Evolutionary conservation across 1,139 yeast genomes (phyloP).

Genomic region (Sugiyamaella paludigena): DNA sequence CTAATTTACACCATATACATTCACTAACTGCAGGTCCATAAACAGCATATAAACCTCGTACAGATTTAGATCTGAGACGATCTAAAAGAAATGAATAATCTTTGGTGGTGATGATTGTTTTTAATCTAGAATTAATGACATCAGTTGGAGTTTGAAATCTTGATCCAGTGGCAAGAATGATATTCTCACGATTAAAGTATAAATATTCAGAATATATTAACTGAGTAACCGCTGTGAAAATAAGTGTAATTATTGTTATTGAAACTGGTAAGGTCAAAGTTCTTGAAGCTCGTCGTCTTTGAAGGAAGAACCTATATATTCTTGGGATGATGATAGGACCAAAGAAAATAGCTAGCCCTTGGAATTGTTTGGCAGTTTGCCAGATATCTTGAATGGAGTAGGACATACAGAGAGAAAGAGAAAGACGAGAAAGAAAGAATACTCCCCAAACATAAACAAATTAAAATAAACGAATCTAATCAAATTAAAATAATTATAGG

Average conservation of each 20-base stretch:
- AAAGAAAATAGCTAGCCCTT: constrained; percentile 2
- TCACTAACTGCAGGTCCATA: constrained; percentile 29
- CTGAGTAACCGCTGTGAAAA: constrained; percentile 12
- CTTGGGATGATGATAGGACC: constrained; percentile 4
- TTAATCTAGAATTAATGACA: constrained; percentile 24
- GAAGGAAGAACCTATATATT: not conserved
- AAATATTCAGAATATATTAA: constrained; percentile 3
- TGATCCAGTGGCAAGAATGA: constrained; percentile 22
- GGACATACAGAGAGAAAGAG: too few species aligned
- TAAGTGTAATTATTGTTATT: constrained; percentile 3
- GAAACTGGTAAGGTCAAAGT: not conserved
- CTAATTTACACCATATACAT: constrained; percentile 30
- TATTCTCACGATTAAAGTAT: constrained; percentile 16
- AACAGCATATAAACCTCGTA: constrained; percentile 26
- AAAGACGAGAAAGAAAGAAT: too few species aligned
- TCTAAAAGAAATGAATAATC: constrained; percentile 19
- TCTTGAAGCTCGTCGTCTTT: not conserved
- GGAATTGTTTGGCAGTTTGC: constrained; percentile 2
- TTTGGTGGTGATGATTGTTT: constrained; percentile 10
- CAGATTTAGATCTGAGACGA: constrained; percentile 23
- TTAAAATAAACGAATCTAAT: too few species aligned
- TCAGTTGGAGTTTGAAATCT: constrained; percentile 27
- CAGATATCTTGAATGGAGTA: not conserved
- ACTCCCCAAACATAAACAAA: too few species aligned
- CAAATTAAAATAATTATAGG: too few species aligned